Base-by-base conservation (phyloP, 768 basidiomycete species). In the Brasilioporus rufonigricans region DNA sequence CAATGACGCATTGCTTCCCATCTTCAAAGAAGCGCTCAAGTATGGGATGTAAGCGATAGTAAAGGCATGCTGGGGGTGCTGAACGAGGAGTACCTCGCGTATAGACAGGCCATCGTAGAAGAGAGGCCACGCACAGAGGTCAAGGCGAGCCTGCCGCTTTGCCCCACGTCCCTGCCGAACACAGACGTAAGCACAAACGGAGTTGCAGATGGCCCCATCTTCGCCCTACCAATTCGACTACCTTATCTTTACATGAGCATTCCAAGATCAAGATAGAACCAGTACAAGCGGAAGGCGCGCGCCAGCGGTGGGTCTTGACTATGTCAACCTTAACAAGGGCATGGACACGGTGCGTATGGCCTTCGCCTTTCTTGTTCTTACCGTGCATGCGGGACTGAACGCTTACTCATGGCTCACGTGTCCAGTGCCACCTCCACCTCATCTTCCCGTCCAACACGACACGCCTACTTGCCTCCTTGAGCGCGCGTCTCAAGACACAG, bases 351-450 rank as follows among this genome's bases (percentile, higher is more conserved):
- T 29, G 9, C 27, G 83, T 44, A n/a, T n/a, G n/a, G 2, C 45
- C 12, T 21, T 5, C 2, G n/a, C n/a, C n/a, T 27, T 12, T 27
- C 5, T 1, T n/a, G n/a, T n/a, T n/a, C n/a, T n/a, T n/a, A n/a
- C n/a, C n/a, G n/a, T n/a, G n/a, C 21, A 10, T 19, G n/a, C 9
- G 5, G 23, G n/a, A 38, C 14, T 10, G 11, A 27, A 18, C 6
- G 31, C 33, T 47, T 29, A 29, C 27, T 9, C 27, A 29, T 9
- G 7, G 19, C 24, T 3, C 14, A 4, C 14, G 9, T 19, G 8
- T 50, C 7, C 14, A 92, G 89, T 93, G 91, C 56, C 75, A 91
- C 65, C 67, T 93, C 24, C 89, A 91, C 10, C 71, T 91, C 5
- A 73, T 83, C 2, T 76, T 79, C 0, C 77, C 84, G 0, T 53